Percentiles rank a stretch among this genome's conserved stretches.
phyloP scores from a whole-genome alignment of 2,329 filamentous ascomycete species.

The Ascochyta viciae-villosae region DNA sequence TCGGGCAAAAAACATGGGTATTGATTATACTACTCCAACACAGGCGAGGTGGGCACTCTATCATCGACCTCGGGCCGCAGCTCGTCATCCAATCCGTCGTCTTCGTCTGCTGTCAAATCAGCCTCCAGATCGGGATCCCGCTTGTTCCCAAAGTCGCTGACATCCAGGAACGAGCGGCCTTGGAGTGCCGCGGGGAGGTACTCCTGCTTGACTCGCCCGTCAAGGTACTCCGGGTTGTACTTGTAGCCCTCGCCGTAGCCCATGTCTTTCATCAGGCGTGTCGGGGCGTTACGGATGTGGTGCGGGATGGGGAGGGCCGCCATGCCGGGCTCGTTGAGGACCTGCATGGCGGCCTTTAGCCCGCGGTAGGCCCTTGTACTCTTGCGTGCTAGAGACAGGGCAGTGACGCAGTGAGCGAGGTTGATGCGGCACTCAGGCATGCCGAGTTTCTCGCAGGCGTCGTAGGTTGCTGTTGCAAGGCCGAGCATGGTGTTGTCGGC shows the following conservation, averaged over 20 bases:
- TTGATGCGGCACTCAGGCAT: conserved; percentile 95
- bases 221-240: conserved; percentile 89
- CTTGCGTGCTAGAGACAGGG: conserved; percentile 81
- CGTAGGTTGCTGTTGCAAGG: conserved; percentile 85
- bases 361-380: conserved; percentile 86
- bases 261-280: conserved; percentile 88
- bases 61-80: conserved; percentile 37
- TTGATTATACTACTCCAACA: neutral
- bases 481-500: conserved; percentile 85
- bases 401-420: conserved; percentile 84
- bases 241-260: conserved; percentile 93
- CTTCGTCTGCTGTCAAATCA: conserved; percentile 4
- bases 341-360: conserved; percentile 79
- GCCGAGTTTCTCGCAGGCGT: conserved; percentile 89
- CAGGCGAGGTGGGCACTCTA: conserved; percentile 13
- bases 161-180: conserved; percentile 78
- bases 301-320: conserved; percentile 82
- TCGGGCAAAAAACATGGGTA: neutral
- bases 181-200: conserved; percentile 83
- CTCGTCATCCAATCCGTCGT: conserved; percentile 32
- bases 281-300: conserved; percentile 91
- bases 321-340: conserved; percentile 81
- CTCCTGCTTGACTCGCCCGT: conserved; percentile 83
- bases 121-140: conserved; percentile 63
- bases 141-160: conserved; percentile 77